Evolutionary conservation across 352 stramenopile species (phyloP), one percentile per base, ranked within the genome.

Genomic region (Phytophthora kernoviae): DNA sequence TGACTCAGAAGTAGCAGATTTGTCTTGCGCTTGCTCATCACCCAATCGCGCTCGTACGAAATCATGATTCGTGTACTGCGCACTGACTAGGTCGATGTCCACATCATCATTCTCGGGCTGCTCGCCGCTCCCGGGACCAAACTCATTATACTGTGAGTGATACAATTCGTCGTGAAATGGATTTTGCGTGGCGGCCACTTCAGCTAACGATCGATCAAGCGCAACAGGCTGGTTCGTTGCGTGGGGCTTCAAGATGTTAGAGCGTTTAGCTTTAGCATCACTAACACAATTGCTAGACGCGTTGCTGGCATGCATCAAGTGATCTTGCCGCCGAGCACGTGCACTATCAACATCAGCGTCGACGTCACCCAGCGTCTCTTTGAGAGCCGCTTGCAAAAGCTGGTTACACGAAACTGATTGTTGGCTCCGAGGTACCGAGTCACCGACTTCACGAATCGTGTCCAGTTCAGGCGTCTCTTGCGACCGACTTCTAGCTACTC

Each of bases 381-480:
- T 12, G 20, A 51, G 27, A 14, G 15, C 8, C 39, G 43, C 20
- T 27, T 41, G 42, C 22, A 14, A 36, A 53, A 27, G 24, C 17
- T 5, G n/a, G 3, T 44, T 42, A 20, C 22, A 21, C 36, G 26
- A 48, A 51, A 45, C 39, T 20, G 63, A 50, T 27, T 57, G 20
- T 14, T 61, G 42, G 10, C 60, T 64, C 54, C 15, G 63, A 49
- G 46, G 53, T 9, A 36, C 40, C 44, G 44, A 62, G 48, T 62
- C 46, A 3, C 41, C 46, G 11, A 56, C 17, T 54, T 80, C 71
- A 40, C 71, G 54, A 61, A 80, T 80, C 3, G 71, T 80, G 33
- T 73, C 64, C 14, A 80, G 43, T 15, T 80, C 68, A 17, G 60
- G 60, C 18, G 49, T 63, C 24, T 77, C 68, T 54, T 73, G 59